Evolutionary conservation across 2,329 filamentous ascomycete genomes (phyloP).

Genomic region (Cercospora sesami): DNA sequence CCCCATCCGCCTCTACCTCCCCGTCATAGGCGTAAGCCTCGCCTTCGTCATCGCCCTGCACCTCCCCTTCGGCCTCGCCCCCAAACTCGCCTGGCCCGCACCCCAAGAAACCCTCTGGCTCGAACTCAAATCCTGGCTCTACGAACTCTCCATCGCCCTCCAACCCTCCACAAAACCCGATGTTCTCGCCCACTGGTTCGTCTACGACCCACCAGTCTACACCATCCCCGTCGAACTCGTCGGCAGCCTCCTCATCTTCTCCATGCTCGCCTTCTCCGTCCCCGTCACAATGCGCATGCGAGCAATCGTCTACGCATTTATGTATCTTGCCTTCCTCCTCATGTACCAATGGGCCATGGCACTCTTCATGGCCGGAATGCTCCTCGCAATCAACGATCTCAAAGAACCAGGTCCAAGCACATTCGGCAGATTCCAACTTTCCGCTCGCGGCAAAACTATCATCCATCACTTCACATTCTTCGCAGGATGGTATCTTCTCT

Average conservation of each 20-base stretch:
- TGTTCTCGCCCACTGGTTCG: conserved; percentile 24
- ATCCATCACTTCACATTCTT: conserved; percentile 19
- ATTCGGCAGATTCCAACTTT: conserved; percentile 2
- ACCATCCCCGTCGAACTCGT: conserved; percentile 31
- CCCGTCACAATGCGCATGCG: conserved; percentile 12
- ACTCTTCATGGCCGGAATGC: conserved; percentile 23
- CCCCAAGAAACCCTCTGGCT: conserved; percentile 20
- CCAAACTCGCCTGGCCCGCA: conserved; percentile 23
- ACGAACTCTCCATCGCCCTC: conserved; percentile 8
- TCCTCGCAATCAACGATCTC: conserved; percentile 23
- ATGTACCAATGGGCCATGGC: conserved; percentile 25
- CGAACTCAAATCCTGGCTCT: conserved; percentile 19
- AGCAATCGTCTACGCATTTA: conserved; percentile 9
- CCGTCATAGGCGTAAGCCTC: conserved; percentile 23
- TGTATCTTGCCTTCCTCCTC: conserved; percentile 16
- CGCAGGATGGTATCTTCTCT: conserved; percentile 24
- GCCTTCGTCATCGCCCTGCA: conserved; percentile 22
- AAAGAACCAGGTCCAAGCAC: conserved; percentile 7
- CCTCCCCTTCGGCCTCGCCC: conserved; percentile 25
- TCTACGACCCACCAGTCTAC: conserved; percentile 27
- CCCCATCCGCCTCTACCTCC: conserved; percentile 26
- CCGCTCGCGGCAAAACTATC: conserved; percentile 1
- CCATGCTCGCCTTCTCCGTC: conserved; percentile 14
- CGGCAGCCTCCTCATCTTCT: conserved; percentile 27
- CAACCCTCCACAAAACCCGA: conserved; percentile 19